Base-by-base conservation (phyloP, 2,329 filamentous ascomycete species). In the Botrytis aclada region DNA sequence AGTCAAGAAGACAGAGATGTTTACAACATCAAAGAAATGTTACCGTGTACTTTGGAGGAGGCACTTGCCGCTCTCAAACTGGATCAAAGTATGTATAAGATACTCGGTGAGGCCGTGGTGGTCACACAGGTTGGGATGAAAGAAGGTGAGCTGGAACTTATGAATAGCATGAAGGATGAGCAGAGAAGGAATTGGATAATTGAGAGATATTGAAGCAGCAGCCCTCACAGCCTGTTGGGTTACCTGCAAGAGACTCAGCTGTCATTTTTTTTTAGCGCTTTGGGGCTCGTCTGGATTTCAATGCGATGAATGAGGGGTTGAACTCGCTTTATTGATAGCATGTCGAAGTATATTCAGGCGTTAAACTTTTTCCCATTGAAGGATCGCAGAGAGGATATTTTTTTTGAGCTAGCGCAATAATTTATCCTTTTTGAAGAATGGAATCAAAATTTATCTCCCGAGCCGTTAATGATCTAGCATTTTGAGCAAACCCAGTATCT, bases 181-280 rank as follows among this genome's bases (percentile, higher is more conserved):
- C 81, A 86, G 74, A 84, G 85, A 69, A 84, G 85, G 75, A 80
- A 83, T 22, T 93, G 90, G 88, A 81, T 93, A 72, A 85, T 92
- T 75, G 89, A 92, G 78, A 83, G 90, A 75, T 93, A 93, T 78
- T 92, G 77, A 29, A 9, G 32, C 34, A 16, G 47, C 29, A 16
- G 1, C 9, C 10, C 6, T n/a, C n/a, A 56, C n/a, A 51, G 10
- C 12, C 37, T 43, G n/a, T 9, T 56, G 32, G n/a, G 10, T 6
- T 8, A 56, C 16, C 18, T 25, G 22, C 34, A 39, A 20, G 3
- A 32, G 29, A 39, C 37, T 37, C 25, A n/a, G 34, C 32, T 32
- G 41, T 9, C 34, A 41, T 22, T 67, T 41, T 22, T 67, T 41
- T 20, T 37, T 29, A 22, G 34, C 34, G n/a, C 65, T 41, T 56